These are phyloP conservation scores for Candida manassasensis DNA, from an alignment of 805 yeast species.

Conservation along the genomic window DNA sequence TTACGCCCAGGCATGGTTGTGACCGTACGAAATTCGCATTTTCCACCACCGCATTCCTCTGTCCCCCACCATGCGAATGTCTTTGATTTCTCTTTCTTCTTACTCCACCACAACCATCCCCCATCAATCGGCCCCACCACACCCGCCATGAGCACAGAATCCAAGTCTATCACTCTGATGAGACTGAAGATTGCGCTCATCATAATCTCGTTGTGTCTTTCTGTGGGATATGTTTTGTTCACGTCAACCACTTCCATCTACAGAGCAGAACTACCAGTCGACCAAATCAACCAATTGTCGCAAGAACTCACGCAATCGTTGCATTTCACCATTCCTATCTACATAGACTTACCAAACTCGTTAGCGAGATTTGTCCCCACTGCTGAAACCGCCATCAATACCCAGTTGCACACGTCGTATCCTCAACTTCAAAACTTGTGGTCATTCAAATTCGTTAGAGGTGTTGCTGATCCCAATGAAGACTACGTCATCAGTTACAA, in stretches of 20 bases:
- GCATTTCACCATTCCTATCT: constrained; percentile 39
- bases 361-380: constrained; percentile 23
- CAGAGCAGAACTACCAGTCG: constrained; percentile 56
- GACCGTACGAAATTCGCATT: no score
- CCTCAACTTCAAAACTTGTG: constrained; percentile 24
- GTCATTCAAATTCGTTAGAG: constrained; percentile 16
- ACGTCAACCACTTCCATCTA: constrained; percentile 54
- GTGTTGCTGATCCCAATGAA: constrained; percentile 11
- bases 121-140: no score
- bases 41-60: no score
- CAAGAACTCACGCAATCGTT: constrained; percentile 20
- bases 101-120: no score
- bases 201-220: constrained; percentile 11
- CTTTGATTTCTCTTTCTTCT: no score
- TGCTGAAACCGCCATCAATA: constrained; percentile 35
- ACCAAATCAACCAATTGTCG: constrained; percentile 32
- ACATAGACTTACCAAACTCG: constrained; percentile 32
- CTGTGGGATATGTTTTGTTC: constrained; percentile 59
- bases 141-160: neutral
- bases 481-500: constrained; percentile 39
- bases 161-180: constrained; percentile 1
- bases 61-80: no score
- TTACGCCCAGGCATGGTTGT: no score
- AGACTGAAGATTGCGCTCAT: constrained; percentile 11
- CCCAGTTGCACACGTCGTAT: constrained; percentile 16